A percentile compares a stretch with the other conserved stretches of the same genome.
These are phyloP conservation scores for Talaromyces islandicus DNA, from an alignment of 2,329 filamentous ascomycete species.

Conservation along the genomic window DNA sequence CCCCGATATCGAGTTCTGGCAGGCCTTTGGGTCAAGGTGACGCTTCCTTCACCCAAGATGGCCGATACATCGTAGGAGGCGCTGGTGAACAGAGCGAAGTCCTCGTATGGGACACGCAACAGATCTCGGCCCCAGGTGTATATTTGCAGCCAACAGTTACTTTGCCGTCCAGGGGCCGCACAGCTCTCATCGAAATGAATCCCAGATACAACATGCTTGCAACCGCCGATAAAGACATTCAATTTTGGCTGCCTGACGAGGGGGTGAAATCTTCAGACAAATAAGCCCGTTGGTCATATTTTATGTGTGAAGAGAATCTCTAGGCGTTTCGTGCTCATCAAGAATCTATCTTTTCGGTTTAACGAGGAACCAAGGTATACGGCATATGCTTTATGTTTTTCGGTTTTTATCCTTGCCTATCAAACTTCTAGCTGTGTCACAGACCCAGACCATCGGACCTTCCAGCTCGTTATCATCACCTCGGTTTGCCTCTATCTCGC, in stretches of 20 bases:
- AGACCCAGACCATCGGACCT: constrained; percentile 60
- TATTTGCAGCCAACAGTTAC: constrained; percentile 33
- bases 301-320: neutral
- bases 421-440: constrained; percentile 59
- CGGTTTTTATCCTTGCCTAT: constrained; percentile 59
- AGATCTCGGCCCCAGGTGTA: constrained; percentile 51
- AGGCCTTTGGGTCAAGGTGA: constrained; percentile 59
- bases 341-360: neutral
- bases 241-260: constrained; percentile 72
- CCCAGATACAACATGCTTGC: constrained; percentile 88
- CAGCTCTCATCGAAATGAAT: constrained; percentile 77
- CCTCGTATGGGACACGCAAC: constrained; percentile 77
- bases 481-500: constrained; percentile 49
- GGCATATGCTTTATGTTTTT: constrained; percentile 18
- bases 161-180: constrained; percentile 48
- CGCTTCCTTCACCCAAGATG: constrained; percentile 83
- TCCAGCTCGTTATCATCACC: constrained; percentile 42
- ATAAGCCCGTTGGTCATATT: constrained; percentile 13
- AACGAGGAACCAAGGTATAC: neutral
- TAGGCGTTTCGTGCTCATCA: neutral
- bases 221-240: constrained; percentile 76
- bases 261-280: constrained; percentile 26
- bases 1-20: constrained; percentile 48
- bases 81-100: constrained; percentile 62
- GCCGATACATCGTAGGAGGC: constrained; percentile 82